Evolutionary conservation across 768 basidiomycete species (phyloP).

Genomic region (Sistotremastrum niveocremeum): DNA sequence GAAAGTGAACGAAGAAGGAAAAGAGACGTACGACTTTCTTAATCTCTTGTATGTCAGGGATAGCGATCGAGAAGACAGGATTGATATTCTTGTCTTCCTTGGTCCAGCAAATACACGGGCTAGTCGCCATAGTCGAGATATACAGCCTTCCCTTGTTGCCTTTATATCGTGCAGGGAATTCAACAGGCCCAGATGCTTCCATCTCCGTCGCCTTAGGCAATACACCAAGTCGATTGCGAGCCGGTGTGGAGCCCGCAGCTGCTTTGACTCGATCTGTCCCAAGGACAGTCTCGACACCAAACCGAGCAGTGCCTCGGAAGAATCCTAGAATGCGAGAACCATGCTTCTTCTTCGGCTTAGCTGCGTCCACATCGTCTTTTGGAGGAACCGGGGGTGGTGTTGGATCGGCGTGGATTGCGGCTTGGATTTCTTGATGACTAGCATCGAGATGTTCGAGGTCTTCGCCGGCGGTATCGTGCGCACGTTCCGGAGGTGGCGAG

Average conservation of each 20-base stretch:
- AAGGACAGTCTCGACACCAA: slow-evolving; percentile 16
- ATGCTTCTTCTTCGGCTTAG: slow-evolving; percentile 6
- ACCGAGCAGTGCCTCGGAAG: slow-evolving; percentile 17
- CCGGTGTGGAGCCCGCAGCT: slow-evolving; percentile 14
- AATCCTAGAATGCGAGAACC: slow-evolving; percentile 10
- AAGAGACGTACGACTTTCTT: slow-evolving; percentile 16
- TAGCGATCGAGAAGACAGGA: slow-evolving; percentile 17
- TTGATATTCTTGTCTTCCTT: slow-evolving; percentile 5
- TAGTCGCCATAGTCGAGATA: slow-evolving; percentile 18
- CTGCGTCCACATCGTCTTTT: background rate
- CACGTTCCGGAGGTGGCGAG: slow-evolving; percentile 4
- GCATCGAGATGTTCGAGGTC: slow-evolving; percentile 3
- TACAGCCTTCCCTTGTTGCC: slow-evolving; percentile 19
- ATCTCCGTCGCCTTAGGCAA: slow-evolving; percentile 8
- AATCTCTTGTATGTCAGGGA: slow-evolving; percentile 17
- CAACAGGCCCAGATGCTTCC: slow-evolving; percentile 17
- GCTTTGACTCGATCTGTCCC: slow-evolving; percentile 21
- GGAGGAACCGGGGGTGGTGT: background rate
- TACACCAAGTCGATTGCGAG: slow-evolving; percentile 19
- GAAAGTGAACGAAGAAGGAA: no score
- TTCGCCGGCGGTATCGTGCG: slow-evolving; percentile 4
- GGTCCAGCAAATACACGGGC: slow-evolving; percentile 17
- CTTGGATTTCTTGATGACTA: background rate
- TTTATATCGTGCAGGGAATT: slow-evolving; percentile 16
- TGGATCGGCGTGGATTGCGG: background rate